Percentiles rank a stretch among this genome's conserved stretches.
Conservation (phyloP, 352 stramenopile species). For the Globisporangium okanoganense region DNA sequence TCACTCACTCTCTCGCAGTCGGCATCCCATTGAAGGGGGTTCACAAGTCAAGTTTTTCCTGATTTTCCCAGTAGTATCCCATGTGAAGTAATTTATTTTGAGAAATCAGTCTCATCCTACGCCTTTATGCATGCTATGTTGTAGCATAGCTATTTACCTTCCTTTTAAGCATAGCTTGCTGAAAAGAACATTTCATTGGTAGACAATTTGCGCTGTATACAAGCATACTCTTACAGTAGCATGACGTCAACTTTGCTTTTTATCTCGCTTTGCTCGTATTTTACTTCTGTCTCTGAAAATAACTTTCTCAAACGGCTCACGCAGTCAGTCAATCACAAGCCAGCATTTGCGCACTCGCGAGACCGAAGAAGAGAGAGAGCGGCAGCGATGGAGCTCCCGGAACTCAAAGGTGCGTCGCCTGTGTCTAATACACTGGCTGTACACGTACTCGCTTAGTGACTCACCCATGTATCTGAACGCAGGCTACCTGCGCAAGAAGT, state of each 20-base stretch:
- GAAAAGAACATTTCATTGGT: background rate
- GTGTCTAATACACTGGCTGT: too few species aligned
- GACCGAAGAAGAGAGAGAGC: background rate
- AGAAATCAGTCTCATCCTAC: background rate
- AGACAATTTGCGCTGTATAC: background rate
- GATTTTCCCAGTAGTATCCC: conserved; percentile 9
- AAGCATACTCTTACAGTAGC: background rate
- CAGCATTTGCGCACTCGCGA: background rate
- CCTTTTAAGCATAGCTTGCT: background rate
- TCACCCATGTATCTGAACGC: background rate
- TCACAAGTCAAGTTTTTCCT: conserved; percentile 3
- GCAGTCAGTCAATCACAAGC: background rate
- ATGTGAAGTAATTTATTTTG: conserved; percentile 12
- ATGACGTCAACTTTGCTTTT: background rate
- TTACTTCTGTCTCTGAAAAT: background rate
- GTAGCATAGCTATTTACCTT: background rate
- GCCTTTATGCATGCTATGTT: background rate
- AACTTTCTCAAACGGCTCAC: background rate
- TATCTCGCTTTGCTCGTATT: background rate
- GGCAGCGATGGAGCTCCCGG: conserved; percentile 60
- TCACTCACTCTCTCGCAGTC: background rate
- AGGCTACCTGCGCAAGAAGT: conserved; percentile 94
- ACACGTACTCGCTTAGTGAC: background rate
- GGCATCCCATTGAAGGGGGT: background rate
- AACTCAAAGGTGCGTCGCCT: conserved; percentile 66